Conservation (phyloP, 1,284 basidiomycete species). For the Tylopilus sp. region DNA sequence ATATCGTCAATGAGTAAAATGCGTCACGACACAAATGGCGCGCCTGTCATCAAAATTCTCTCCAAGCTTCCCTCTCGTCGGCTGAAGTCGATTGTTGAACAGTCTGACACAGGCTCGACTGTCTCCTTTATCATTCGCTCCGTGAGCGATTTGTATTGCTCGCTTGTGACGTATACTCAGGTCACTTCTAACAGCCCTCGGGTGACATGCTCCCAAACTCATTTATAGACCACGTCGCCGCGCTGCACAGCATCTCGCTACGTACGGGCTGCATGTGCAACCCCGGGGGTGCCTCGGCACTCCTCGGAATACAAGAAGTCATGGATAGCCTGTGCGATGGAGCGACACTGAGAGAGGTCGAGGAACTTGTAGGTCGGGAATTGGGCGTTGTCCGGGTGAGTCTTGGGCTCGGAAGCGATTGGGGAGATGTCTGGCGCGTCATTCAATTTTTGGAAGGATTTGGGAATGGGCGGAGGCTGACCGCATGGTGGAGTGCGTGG, state of each 20-base stretch:
- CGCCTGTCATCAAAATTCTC: constrained; percentile 63
- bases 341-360: constrained; percentile 61
- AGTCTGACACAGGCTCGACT: constrained; percentile 64
- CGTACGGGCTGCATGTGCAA: constrained; percentile 86
- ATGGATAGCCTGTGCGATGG: constrained; percentile 63
- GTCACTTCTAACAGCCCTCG: constrained; percentile 43
- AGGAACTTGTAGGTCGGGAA: constrained; percentile 60
- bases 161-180: not conserved
- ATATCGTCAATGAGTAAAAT: constrained; percentile 52
- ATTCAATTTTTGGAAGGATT: constrained; percentile 56
- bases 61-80: constrained; percentile 54
- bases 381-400: constrained; percentile 74
- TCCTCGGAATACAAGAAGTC: constrained; percentile 62
- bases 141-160: constrained; percentile 39
- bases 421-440: constrained; percentile 72
- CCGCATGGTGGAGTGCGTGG: constrained; percentile 44
- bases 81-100: constrained; percentile 58
- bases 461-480: constrained; percentile 43
- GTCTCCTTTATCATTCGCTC: constrained; percentile 63
- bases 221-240: constrained; percentile 68
- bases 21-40: constrained; percentile 56
- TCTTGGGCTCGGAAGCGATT: constrained; percentile 72
- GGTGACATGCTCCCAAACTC: constrained; percentile 68
- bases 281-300: constrained; percentile 71
- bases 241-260: constrained; percentile 63